Evolutionary conservation across 441 rosid genomes (phyloP).

Genomic region (Cnidoscolus chayamansa): DNA sequence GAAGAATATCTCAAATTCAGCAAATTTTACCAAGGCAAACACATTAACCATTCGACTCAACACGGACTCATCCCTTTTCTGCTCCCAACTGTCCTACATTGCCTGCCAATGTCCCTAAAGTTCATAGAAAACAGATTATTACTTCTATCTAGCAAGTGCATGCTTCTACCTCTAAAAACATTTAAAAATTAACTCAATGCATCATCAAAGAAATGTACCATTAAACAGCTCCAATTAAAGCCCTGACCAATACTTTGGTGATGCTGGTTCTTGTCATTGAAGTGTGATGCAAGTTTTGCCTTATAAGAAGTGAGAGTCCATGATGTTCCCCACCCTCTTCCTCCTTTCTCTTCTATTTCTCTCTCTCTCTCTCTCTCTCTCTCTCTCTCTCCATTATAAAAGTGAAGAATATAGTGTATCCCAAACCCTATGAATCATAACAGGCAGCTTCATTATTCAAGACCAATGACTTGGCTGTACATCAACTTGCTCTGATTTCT

Average conservation of each 20-base stretch:
- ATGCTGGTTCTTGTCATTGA: not conserved
- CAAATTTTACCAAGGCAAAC: conserved; percentile 27
- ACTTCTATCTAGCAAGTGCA: too few relatives aligned
- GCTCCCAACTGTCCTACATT: conserved; percentile 36
- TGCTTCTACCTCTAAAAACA: not conserved
- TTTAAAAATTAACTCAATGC: not conserved
- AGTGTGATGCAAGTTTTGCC: not conserved
- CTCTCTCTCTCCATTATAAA: not conserved
- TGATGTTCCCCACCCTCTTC: not conserved
- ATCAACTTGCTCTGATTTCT: not conserved
- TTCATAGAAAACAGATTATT: conserved; percentile 16
- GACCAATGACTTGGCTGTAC: not conserved
- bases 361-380: too few relatives aligned
- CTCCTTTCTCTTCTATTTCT: not conserved
- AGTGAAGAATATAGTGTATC: not conserved
- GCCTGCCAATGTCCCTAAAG: conserved; percentile 37
- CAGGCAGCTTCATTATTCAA: not conserved
- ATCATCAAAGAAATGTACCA: not conserved
- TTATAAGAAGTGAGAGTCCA: not conserved
- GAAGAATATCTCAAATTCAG: conserved; percentile 80
- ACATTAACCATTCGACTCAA: conserved; percentile 44
- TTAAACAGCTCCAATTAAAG: not conserved
- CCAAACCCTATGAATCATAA: not conserved
- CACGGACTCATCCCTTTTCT: conserved; percentile 44
- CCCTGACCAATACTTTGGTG: not conserved